Evolutionary conservation across 2,329 filamentous ascomycete species (phyloP), one percentile per base, ranked within the genome.

Genomic region (Trichoderma sp.): DNA sequence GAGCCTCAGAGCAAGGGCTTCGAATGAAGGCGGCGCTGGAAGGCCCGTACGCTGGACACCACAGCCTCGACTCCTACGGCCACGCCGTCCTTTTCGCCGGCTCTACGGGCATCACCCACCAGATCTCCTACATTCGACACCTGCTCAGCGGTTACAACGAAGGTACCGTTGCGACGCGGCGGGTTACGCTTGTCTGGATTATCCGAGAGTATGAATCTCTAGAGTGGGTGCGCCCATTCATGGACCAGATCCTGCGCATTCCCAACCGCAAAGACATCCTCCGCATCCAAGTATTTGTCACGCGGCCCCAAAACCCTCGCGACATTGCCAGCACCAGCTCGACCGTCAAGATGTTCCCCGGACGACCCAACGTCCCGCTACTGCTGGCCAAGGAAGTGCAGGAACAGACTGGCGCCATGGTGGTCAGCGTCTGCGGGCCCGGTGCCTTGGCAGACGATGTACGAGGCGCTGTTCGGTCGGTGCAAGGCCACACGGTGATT

Each of bases 21-120:
- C 84, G 85, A 13, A 83, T 94, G 68, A 86, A 85, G 69, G 94
- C 93, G 40, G 89, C 92, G 69, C 88, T 96, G 71, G 96, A 98
- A 81, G 96, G 96, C 0, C 95, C 96, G 0, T 98, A 98, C 77
- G 91, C 89, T 5, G 91, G 90, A 53, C 91, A 93, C 77, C 91
- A 97, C 80, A 89, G 89, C 71, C 89, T 98, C 72, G 90, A 94
- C 79, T 97, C 94, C 8, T 98, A 97, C 80, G 95, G 96, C 49
- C 96, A 96, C 55, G 89, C 91, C 56, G 88, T 99, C 72, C 90
- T 99, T 68, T 94, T 97, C 77, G 94, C 95, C 14, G 94, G 94
- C 68, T 93, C 95, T 69, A 94, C 96, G 5, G 96, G 96, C 71
- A 98, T 99, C 81, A 97, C 95, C 0, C 95, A 98, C 79, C 94